Base-by-base conservation (phyloP, 192 early-diverging fungal genomes). In the Chytriomyces hyalinus region DNA sequence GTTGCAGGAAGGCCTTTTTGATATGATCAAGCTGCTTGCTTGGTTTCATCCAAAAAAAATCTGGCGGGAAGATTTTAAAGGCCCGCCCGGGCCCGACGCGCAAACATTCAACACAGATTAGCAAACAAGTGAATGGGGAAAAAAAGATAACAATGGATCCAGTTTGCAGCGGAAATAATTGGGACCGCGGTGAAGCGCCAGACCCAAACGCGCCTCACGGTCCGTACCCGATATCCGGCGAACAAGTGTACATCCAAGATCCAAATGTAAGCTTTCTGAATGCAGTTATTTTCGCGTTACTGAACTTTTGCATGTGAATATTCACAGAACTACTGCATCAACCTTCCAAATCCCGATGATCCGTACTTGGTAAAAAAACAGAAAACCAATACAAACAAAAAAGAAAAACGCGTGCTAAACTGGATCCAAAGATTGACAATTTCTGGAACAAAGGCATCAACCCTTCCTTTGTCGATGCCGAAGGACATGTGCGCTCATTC, bases 201-300 rank as follows among this genome's bases (percentile, higher is more conserved):
- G 80, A 81, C 70, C 68, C 44, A 43, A 73, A 63, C 74, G 67
- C 57, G 15, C 80, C 80, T 22, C 63, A n/a, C 28, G 10, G 20
- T 5, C 65, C 74, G 5, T 72, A 60, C 64, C 79, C 79, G 6
- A 50, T 78, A 15, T 20, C 57, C 9, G 71, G 71, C 7, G 62
- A 82, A 73, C 77, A 80, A 36, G 77, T 82, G 49, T 82, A 80
- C 65, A 82, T 82, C 77, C 57, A 80, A 65, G 80, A 82, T 50
- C 36, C 36, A 36, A 36, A 36, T 2, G 36, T 36, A 36, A 36
- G 36, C 36, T 36, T 36, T 36, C 36, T 36, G 36, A 36, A 36
- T 36, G 36, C 36, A 36, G 36, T 36, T 36, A 36, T 36, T 36
- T 36, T 36, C 36, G 36, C 36, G 36, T 36, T 36, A 0, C 36